Evolutionary conservation across 2,329 filamentous ascomycete species (phyloP).

Genomic region (Ceratocystis papillata): DNA sequence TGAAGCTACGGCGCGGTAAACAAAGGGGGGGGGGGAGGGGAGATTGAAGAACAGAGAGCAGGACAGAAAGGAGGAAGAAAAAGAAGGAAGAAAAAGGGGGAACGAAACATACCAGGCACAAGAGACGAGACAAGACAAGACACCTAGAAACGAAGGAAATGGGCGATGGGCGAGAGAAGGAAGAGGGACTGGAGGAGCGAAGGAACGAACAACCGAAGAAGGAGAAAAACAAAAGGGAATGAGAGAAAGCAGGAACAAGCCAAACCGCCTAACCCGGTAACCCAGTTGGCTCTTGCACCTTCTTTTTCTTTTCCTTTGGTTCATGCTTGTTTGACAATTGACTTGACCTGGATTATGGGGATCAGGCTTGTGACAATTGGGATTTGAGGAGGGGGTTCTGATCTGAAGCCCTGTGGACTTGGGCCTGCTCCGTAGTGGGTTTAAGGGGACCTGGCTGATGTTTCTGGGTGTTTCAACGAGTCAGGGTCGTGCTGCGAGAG

Average conservation of each 20-base stretch:
- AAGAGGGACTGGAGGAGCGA: background rate
- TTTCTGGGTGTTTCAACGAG: background rate
- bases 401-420: background rate
- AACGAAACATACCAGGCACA: background rate
- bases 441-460: background rate
- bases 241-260: background rate
- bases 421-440: no score
- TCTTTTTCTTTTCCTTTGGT: conserved; percentile 7
- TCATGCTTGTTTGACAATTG: background rate
- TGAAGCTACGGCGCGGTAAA: background rate
- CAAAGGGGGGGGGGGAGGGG: background rate
- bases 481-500: background rate
- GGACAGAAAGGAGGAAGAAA: background rate
- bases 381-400: no score
- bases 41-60: conserved; percentile 6
- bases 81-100: conserved; percentile 2
- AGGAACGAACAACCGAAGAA: background rate
- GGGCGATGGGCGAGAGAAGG: no score
- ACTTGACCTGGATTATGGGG: no score
- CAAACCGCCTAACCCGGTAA: background rate
- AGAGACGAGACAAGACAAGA: conserved; percentile 3
- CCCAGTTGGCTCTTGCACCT: background rate
- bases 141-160: background rate
- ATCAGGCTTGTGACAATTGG: background rate
- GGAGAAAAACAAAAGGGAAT: background rate